Evolutionary conservation across 768 basidiomycete species (phyloP).

Genomic region (Polyporus arcularius): DNA sequence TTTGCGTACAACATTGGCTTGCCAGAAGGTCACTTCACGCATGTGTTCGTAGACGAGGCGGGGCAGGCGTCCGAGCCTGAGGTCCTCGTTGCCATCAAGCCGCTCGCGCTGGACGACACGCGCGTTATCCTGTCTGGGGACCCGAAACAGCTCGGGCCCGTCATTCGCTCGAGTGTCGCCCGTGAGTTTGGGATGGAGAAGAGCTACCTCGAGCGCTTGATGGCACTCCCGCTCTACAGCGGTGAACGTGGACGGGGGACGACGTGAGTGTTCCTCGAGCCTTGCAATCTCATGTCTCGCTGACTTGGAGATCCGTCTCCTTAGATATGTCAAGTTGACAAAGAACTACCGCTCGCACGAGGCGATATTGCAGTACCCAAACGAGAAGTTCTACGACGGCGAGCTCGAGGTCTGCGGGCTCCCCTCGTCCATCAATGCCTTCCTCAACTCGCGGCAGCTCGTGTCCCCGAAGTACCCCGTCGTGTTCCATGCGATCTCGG

Average conservation of each 20-base stretch:
- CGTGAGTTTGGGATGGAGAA: constrained; percentile 54
- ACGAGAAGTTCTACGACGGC: constrained; percentile 42
- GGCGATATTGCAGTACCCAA: constrained; percentile 57
- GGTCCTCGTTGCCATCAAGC: constrained; percentile 61
- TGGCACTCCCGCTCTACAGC: constrained; percentile 33
- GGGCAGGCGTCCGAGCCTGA: constrained; percentile 75
- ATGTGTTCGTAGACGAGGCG: constrained; percentile 74
- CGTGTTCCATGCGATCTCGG: constrained; percentile 36
- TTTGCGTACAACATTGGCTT: constrained; percentile 58
- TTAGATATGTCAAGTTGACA: constrained; percentile 35
- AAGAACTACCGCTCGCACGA: constrained; percentile 62
- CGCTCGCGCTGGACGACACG: constrained; percentile 52
- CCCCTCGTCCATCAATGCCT: constrained; percentile 25
- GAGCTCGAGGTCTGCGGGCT: constrained; percentile 35
- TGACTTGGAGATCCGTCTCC: neutral
- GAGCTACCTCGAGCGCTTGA: constrained; percentile 62
- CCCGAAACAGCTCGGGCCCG: constrained; percentile 71
- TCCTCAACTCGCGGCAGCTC: constrained; percentile 32
- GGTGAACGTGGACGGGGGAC: constrained; percentile 21
- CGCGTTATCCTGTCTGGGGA: constrained; percentile 69
- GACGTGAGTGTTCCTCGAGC: constrained; percentile 30
- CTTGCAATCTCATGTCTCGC: no score
- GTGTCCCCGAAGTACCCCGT: constrained; percentile 29
- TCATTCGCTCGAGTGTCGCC: constrained; percentile 61
- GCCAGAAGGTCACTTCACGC: constrained; percentile 59